phyloP scores from a whole-genome alignment of 768 basidiomycete species.

The Cubamyces lactineus region DNA sequence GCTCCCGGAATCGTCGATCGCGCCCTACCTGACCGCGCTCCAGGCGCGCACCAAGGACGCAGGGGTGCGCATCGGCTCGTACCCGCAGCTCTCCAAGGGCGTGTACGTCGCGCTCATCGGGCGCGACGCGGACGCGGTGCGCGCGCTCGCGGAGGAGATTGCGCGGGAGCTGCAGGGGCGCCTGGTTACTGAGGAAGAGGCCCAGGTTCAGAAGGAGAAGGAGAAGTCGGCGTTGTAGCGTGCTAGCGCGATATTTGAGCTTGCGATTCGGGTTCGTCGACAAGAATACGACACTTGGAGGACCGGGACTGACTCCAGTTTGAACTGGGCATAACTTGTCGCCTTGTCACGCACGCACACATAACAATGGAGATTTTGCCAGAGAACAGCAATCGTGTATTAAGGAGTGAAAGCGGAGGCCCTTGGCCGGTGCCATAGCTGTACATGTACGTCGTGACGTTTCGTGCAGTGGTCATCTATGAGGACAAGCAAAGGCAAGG shows the following conservation, averaged over 20 bases:
- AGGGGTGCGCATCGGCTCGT: conserved; percentile 83
- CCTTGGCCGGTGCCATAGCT: conserved; percentile 17
- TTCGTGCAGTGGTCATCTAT: conserved; percentile 16
- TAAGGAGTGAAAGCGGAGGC: conserved; percentile 25
- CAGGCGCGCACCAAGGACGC: conserved; percentile 73
- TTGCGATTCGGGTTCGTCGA: too few species aligned
- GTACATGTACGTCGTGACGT: conserved; percentile 23
- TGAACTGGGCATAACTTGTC: too few species aligned
- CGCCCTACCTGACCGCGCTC: conserved; percentile 83
- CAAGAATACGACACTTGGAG: too few species aligned
- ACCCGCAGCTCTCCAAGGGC: conserved; percentile 60
- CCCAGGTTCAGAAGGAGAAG: conserved; percentile 39
- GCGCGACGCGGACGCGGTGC: conserved; percentile 47
- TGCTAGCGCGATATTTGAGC: too few species aligned
- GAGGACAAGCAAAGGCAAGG: conserved; percentile 4
- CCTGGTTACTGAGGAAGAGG: conserved; percentile 67
- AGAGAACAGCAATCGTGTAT: conserved; percentile 23
- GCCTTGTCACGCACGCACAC: too few species aligned
- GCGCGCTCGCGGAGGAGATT: conserved; percentile 63
- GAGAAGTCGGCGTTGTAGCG: conserved; percentile 27
- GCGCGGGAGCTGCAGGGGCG: conserved; percentile 59
- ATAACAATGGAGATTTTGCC: neutral
- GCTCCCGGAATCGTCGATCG: conserved; percentile 79
- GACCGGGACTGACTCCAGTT: too few species aligned
- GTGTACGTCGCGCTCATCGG: conserved; percentile 70